Evolutionary conservation across 257 asterid genomes (phyloP), one percentile per base, ranked within the genome.

Genomic region (Coffea eugenioides): DNA sequence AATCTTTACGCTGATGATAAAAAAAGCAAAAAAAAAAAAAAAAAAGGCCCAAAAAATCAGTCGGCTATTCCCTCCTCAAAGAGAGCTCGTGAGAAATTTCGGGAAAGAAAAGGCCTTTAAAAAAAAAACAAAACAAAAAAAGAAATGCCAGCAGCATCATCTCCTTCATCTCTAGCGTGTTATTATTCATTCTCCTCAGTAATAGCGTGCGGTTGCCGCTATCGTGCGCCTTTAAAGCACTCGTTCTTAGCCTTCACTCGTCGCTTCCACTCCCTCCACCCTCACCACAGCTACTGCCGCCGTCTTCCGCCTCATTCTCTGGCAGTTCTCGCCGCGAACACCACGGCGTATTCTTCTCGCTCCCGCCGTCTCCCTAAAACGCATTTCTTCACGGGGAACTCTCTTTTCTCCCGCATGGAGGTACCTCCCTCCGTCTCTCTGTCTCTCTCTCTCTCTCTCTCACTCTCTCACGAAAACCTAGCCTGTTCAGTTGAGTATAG

Each of bases 351-450:
- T 67, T 80, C 86, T 74, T 82, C 89, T 71, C 72, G 85, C 78
- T 77, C 85, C 78, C 74, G 72, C 83, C 87, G 84, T 83, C 79
- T 88, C 71, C 73, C 84, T 16, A 27, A 66, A 39, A 25, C 86
- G 67, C 79, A 43, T 49, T 21, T 77, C 85, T 78, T 85, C 87
- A 89, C 93, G 90, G 91, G 92, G 73, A 94, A 90, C 79, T 76
- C 89, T 79, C 90, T 89, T 84, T 90, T 90, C 88, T 88, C 91
- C 49, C 88, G 91, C 81, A 93, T 95, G 97, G 97, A 94, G 97
- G 98, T 94, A 76, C 9, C 36, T 34, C 13, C 36, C 66, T 68
- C 83, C 18, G 3, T 72, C 77, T 9, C 48, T 54, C 36, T 8
- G 41, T 15, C 34, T 36, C 75, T 23, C 34, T 8, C 20, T 1